phyloP scores from a whole-genome alignment of 2,329 filamentous ascomycete genomes.

The Sporothrix luriei region DNA sequence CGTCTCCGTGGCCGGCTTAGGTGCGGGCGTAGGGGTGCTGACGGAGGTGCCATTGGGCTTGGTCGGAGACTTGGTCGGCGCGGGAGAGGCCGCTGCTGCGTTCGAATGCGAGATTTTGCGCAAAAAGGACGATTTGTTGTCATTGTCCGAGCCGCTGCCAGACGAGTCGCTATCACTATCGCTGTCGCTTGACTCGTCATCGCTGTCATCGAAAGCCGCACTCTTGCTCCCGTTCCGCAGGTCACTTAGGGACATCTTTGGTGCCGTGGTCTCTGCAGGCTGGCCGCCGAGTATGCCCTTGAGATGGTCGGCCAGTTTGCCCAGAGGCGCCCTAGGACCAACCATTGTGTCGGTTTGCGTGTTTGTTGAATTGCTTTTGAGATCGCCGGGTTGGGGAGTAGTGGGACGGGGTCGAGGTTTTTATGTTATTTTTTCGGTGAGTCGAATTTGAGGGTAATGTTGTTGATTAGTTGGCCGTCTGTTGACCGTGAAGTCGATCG shows the following conservation, averaged over 20 bases:
- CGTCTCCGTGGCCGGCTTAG: constrained; percentile 33
- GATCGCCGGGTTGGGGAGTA: not conserved
- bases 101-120: constrained; percentile 29
- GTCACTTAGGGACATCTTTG: constrained; percentile 32
- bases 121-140: constrained; percentile 31
- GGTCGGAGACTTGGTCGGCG: constrained; percentile 26
- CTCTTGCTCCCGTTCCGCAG: constrained; percentile 28
- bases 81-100: constrained; percentile 13
- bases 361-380: not conserved
- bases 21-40: constrained; percentile 27
- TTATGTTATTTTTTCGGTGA: not conserved
- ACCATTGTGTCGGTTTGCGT: constrained; percentile 30
- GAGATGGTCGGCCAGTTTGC: constrained; percentile 40
- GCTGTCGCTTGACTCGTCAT: constrained; percentile 36
- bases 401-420: not conserved
- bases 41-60: constrained; percentile 13
- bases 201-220: constrained; percentile 32
- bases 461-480: not conserved
- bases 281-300: constrained; percentile 34
- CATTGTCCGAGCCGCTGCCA: constrained; percentile 29
- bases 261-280: not conserved
- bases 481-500: not conserved
- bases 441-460: not conserved
- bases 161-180: constrained; percentile 29
- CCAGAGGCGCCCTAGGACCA: constrained; percentile 40